A percentile compares a stretch with the other conserved stretches of the same genome.
phyloP scores from a whole-genome alignment of 768 basidiomycete species.

The Pilatotrama ljubarskyi region DNA sequence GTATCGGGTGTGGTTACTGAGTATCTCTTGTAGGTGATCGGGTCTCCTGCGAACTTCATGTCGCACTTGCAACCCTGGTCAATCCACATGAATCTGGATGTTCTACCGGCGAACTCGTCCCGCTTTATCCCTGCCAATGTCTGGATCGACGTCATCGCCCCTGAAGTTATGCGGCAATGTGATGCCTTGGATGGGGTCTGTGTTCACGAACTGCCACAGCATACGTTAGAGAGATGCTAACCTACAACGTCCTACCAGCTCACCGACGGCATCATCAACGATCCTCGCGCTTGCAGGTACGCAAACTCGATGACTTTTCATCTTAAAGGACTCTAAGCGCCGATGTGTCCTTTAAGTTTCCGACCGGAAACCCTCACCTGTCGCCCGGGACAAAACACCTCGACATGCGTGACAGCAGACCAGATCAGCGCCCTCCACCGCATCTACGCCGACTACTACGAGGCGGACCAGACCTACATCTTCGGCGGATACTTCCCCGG shows the following conservation, averaged over 20 bases:
- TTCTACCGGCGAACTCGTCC: constrained; percentile 18
- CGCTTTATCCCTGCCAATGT: constrained; percentile 25
- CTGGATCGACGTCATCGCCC: constrained; percentile 29
- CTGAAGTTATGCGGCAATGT: constrained; percentile 34
- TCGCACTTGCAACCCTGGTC: constrained; percentile 23
- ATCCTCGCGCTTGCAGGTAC: constrained; percentile 21
- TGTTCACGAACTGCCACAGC: background rate
- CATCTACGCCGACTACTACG: constrained; percentile 25
- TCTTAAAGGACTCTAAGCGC: background rate
- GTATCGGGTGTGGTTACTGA: too few relatives aligned
- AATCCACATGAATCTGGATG: constrained; percentile 23
- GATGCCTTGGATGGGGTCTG: constrained; percentile 33
- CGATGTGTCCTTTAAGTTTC: constrained; percentile 10
- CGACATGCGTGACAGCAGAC: constrained; percentile 25
- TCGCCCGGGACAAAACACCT: constrained; percentile 18
- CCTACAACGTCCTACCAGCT: constrained; percentile 1
- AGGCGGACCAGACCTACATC: constrained; percentile 23
- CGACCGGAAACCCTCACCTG: constrained; percentile 30
- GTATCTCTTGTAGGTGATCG: constrained; percentile 31
- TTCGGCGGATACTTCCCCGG: constrained; percentile 29
- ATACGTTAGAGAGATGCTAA: background rate
- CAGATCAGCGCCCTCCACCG: constrained; percentile 29
- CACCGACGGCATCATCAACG: constrained; percentile 28
- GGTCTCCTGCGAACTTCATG: constrained; percentile 31
- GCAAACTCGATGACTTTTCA: background rate